Base-by-base conservation (phyloP, 2,329 filamentous ascomycete species). In the Coniochaeta ligniaria region DNA sequence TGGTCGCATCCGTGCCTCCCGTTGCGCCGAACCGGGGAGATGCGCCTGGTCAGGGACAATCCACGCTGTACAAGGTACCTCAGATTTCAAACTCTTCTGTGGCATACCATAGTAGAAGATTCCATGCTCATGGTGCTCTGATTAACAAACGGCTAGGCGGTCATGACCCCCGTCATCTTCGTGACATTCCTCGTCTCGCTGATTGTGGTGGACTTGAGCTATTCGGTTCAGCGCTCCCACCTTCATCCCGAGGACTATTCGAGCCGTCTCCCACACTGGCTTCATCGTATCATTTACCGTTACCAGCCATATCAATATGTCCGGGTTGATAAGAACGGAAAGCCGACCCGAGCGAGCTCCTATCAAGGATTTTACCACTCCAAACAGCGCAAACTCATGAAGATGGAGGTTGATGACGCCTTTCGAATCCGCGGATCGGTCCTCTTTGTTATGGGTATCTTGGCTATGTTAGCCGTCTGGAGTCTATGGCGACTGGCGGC, bases 171-270 rank as follows among this genome's bases (percentile, higher is more conserved):
- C 8, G 65, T 90, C 63, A 78, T 85, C 64, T 83, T 89, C 70
- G 75, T 84, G 58, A 82, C 84, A 24, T 89, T 90, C 73, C 71
- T 91, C 47, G 54, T 89, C 64, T 89, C 87, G 1, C 81, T 90
- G 54, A 78, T 81, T 69, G 72, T 88, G 58, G 80, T 90, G 50
- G 86, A 90, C 74, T 74, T 80, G 58, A 78, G 78, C 61, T 76
- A 84, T 79, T 73, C 83, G 67, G 68, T 77, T 67, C 69, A 78
- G 71, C 78, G 85, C 72, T 75, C 74, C 59, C 73, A 73, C 62
- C 70, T 67, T 59, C 73, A 75, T 66, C 63, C 71, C 66, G 65
- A 71, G 62, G 43, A 65, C 59, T 61, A 69, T 33, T 62, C 63
- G 38, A 66, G 67, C 59, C 65, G 71, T 26, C 62, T 77, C 56